Evolutionary conservation across 352 stramenopile genomes (phyloP), one percentile per base, ranked within the genome.

Genomic region (Globisporangium emineosum): DNA sequence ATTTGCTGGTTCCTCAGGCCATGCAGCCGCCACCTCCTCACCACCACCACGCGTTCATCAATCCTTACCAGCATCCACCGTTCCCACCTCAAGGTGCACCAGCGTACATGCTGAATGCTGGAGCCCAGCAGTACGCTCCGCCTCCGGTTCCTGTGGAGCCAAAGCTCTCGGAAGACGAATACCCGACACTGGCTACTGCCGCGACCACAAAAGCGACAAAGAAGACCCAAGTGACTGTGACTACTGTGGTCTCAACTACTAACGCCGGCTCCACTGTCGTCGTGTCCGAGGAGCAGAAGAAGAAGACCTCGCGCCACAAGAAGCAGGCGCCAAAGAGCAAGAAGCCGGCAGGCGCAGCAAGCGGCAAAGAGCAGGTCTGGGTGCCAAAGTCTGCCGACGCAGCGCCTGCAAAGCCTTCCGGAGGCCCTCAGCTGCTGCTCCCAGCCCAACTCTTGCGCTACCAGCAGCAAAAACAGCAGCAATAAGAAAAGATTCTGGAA

Each of bases 371-470:
- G 56, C 68, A 74, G 57, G 70, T 72, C 40, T 83, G 69, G 75
- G 35, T 70, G 45, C 76, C 71, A 0, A 83, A 86, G 62, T 57
- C 69, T n/a, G 2, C 69, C 0, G 79, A 83, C 29, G 4, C 50
- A 8, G 12, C 32, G 2, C 21, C 33, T 19, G 25, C 12, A 2
- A 77, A 72, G 55, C 30, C 73, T 0, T 64, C 69, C 49, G 47
- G 63, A 33, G 63, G 55, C 30, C 59, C 62, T 8, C 65, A 75
- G 21, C 58, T 87, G 17, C 62, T 87, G 29, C 67, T 87, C 23
- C 78, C 78, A n/a, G 70, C 78, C 29, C 78, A 87, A 68, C 47
- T 87, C 17, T 62, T 87, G 69, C 70, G 75, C 12, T 73, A 86
- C 23, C 72, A 83, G 29, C 75, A 86, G 53, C 72, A 80, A 45